These are phyloP conservation scores for Botrytis tulipae DNA, from an alignment of 2,329 filamentous ascomycete species.

Conservation along the genomic window DNA sequence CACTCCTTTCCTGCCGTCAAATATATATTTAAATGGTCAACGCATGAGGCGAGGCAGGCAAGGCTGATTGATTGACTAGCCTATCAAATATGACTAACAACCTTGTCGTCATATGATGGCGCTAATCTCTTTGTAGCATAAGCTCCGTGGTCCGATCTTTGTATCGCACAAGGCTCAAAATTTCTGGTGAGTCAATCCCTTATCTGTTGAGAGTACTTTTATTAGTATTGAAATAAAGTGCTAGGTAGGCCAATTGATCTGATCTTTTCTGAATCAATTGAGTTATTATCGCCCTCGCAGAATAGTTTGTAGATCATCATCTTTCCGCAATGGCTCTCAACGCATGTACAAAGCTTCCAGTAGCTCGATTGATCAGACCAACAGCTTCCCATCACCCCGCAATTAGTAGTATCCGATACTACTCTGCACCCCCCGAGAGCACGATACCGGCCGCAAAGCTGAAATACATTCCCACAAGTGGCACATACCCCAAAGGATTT, in stretches of 20 bases:
- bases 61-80: slow-evolving; percentile 11
- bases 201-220: not conserved
- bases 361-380: slow-evolving; percentile 32
- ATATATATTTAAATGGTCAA: not conserved
- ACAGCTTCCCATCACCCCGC: slow-evolving; percentile 28
- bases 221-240: slow-evolving; percentile 2
- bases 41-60: slow-evolving; percentile 1
- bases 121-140: slow-evolving; percentile 13
- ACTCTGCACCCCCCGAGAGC: slow-evolving; percentile 58
- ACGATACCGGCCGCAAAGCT: slow-evolving; percentile 74
- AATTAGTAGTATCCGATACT: slow-evolving; percentile 43
- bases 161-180: slow-evolving; percentile 11
- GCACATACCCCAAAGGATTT: slow-evolving; percentile 90
- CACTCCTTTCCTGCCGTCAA: not conserved
- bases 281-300: not conserved
- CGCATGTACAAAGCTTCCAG: slow-evolving; percentile 27
- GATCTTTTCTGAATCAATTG: not conserved
- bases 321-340: slow-evolving; percentile 34
- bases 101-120: not conserved
- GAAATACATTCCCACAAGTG: slow-evolving; percentile 83
- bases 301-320: not conserved
- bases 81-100: slow-evolving; percentile 3
- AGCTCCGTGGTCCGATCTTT: slow-evolving; percentile 13
- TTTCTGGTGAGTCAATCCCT: slow-evolving; percentile 20
- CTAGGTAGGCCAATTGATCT: slow-evolving; percentile 2